Evolutionary conservation across 2,329 filamentous ascomycete genomes (phyloP), one percentile per base, ranked within the genome.

Genomic region (Hyphodiscus sp.): DNA sequence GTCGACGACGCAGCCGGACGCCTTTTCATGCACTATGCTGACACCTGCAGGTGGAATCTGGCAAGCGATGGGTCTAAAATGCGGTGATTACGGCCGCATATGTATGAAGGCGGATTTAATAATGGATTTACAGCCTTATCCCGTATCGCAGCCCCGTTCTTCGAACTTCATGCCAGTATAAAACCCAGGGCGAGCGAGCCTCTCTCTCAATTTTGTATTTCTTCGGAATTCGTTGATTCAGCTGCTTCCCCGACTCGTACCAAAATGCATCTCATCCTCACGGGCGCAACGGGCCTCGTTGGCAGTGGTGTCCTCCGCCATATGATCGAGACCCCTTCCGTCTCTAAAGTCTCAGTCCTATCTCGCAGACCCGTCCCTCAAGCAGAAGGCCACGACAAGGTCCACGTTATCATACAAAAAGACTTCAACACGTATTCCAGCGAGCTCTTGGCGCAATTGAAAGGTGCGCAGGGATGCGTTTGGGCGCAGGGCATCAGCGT

Each of bases 401-500:
- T 83, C 54, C 77, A 79, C 20, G 81, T 89, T 52, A 83, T 90
- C 57, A 71, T 85, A 18, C 85, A 90, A 64, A 74, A 78, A 16
- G 83, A 91, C 67, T 91, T 87, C 63, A 68, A 71, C 13, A 72
- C 67, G 1, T 91, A 89, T 65, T 76, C 79, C 38, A 61, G 76
- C 0, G 72, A 74, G 0, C 60, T 89, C 1, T 73, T 90, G 10
- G 68, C 71, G 2, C 73, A 84, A 64, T 73, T 91, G 0, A 74
- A 76, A 50, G 86, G 80, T 20, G 87, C 86, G 0, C 71, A 77
- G 8, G 86, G 83, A 1, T 86, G 82, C 55, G 83, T 91, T 1
- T 91, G 87, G 87, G 86, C 87, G 0, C 73, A 86, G 45, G 87
- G 87, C 0, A 81, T 84, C 47, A 82, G 79, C 56, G 78, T 83